Conservation (phyloP, 1,139 yeast species). For the Suhomyces coccinellae region DNA sequence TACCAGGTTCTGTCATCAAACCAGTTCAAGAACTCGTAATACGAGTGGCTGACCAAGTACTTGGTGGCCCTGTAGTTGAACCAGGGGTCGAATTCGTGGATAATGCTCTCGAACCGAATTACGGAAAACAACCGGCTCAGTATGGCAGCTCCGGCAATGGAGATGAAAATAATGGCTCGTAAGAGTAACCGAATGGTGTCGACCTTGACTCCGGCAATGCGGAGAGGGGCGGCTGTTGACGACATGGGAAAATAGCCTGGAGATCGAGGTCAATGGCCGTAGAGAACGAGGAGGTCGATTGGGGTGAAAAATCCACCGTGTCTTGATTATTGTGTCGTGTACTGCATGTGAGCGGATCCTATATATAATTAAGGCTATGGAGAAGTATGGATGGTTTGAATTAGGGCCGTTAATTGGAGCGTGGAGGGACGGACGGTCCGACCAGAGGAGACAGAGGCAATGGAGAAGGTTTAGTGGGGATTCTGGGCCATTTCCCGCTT, state of each 20-base stretch:
- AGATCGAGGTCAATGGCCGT: not conserved
- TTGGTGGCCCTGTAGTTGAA: constrained; percentile 95
- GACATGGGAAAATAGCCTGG: constrained; percentile 6
- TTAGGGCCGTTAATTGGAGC: too few species aligned
- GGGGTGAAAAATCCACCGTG: constrained; percentile 13
- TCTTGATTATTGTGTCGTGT: constrained; percentile 6
- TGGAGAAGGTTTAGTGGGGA: too few species aligned
- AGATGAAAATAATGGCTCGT: constrained; percentile 62
- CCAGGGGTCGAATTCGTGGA: constrained; percentile 99
- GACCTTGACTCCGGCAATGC: constrained; percentile 37
- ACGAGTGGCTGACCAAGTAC: constrained; percentile 79
- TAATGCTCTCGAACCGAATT: constrained; percentile 88
- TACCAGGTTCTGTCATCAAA: constrained; percentile 99
- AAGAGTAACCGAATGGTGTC: constrained; percentile 52
- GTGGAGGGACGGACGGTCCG: too few species aligned
- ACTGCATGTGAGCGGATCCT: constrained; percentile 4
- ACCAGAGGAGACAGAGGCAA: too few species aligned
- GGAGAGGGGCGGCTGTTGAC: constrained; percentile 15
- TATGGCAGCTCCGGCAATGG: constrained; percentile 86
- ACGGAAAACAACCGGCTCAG: constrained; percentile 82
- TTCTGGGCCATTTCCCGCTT: too few species aligned
- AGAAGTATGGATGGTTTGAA: not conserved
- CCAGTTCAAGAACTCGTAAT: constrained; percentile 93
- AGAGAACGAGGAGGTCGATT: not conserved
- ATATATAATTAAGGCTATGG: not conserved